A percentile compares a stretch with the other conserved stretches of the same genome.
Conservation (phyloP, 2,329 filamentous ascomycete genomes). For the Fusarium subglutinans region DNA sequence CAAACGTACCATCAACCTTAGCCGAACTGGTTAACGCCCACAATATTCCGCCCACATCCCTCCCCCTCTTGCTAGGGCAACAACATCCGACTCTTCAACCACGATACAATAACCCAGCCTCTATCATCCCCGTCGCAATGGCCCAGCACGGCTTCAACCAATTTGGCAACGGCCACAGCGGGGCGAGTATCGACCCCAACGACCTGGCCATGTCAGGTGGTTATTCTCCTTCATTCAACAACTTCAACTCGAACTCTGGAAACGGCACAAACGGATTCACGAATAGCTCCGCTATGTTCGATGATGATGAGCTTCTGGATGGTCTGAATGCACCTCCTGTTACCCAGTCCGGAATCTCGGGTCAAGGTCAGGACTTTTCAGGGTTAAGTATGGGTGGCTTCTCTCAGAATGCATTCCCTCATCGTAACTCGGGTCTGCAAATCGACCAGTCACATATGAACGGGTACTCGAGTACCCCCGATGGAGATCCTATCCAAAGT, state of each 20-base stretch:
- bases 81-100: slow-evolving; percentile 29
- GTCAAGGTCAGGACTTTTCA: slow-evolving; percentile 65
- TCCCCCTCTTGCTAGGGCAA: slow-evolving; percentile 33
- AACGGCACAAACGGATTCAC: slow-evolving; percentile 78
- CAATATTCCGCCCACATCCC: slow-evolving; percentile 38
- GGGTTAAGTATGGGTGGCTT: slow-evolving; percentile 66
- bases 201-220: slow-evolving; percentile 76
- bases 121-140: slow-evolving; percentile 50
- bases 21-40: slow-evolving; percentile 38
- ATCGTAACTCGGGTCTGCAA: slow-evolving; percentile 59
- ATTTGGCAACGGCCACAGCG: slow-evolving; percentile 63
- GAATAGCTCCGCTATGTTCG: slow-evolving; percentile 79
- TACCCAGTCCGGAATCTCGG: slow-evolving; percentile 59
- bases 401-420: slow-evolving; percentile 60
- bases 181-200: slow-evolving; percentile 80
- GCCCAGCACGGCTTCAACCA: slow-evolving; percentile 66
- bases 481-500: slow-evolving; percentile 90
- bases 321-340: slow-evolving; percentile 68
- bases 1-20: slow-evolving; percentile 27
- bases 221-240: slow-evolving; percentile 67
- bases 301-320: slow-evolving; percentile 89
- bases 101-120: slow-evolving; percentile 10
- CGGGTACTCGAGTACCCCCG: slow-evolving; percentile 89
- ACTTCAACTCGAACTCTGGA: slow-evolving; percentile 65
- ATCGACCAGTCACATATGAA: slow-evolving; percentile 74